phyloP scores from a whole-genome alignment of 2,329 filamentous ascomycete genomes.

The Cercospora zeae-maydis region DNA sequence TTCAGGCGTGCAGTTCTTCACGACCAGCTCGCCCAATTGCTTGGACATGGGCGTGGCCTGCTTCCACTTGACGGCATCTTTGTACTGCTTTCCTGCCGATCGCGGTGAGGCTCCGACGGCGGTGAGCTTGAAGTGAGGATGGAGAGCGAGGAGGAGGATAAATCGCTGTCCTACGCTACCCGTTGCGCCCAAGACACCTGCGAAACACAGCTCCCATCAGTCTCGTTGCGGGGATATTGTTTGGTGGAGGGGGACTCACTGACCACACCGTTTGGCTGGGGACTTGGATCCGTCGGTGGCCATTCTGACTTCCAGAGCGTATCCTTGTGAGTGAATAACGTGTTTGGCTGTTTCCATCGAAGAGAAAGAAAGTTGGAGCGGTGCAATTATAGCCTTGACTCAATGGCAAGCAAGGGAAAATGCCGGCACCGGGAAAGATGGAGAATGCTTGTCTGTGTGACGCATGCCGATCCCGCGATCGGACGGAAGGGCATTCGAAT shows the following conservation, averaged over 20 bases:
- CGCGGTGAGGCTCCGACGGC: slow-evolving; percentile 85
- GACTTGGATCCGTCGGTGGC: slow-evolving; percentile 38
- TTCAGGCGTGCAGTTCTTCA: slow-evolving; percentile 77
- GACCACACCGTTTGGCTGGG: slow-evolving; percentile 53
- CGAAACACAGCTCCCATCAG: slow-evolving; percentile 1
- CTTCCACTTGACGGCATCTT: slow-evolving; percentile 93
- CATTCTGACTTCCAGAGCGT: slow-evolving; percentile 23
- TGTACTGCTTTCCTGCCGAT: slow-evolving; percentile 90
- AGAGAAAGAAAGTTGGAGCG: not conserved
- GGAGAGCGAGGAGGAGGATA: slow-evolving; percentile 82
- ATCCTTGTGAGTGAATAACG: slow-evolving; percentile 19
- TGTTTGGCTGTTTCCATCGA: slow-evolving; percentile 25
- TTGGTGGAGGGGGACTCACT: slow-evolving; percentile 29
- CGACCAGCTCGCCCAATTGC: slow-evolving; percentile 71
- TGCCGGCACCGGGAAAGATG: not conserved
- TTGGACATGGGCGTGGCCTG: slow-evolving; percentile 78
- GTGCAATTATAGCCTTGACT: not conserved
- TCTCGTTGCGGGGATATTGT: not conserved
- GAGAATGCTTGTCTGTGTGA: not conserved
- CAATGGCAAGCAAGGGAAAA: slow-evolving; percentile 1
- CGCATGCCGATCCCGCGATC: not conserved
- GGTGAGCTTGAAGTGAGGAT: slow-evolving; percentile 81
- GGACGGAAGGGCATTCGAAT: not conserved
- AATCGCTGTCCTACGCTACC: slow-evolving; percentile 95
- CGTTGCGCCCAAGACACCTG: slow-evolving; percentile 77